Conservation (phyloP, 352 stramenopile genomes). For the Sclerospora graminicola region DNA sequence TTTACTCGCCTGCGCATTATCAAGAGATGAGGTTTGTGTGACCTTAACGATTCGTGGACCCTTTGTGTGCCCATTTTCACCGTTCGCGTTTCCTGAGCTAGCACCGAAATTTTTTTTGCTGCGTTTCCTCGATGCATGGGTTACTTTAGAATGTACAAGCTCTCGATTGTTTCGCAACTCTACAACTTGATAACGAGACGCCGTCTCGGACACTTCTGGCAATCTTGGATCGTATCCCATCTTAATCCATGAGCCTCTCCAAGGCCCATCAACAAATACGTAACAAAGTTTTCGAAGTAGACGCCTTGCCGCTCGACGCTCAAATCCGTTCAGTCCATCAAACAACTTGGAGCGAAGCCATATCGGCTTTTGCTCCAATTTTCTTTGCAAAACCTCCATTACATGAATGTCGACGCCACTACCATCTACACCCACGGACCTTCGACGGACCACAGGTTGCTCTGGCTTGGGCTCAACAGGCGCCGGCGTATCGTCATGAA, state of each 20-base stretch:
- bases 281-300: conserved; percentile 70
- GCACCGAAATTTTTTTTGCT: conserved; percentile 43
- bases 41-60: conserved; percentile 63
- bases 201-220: conserved; percentile 17
- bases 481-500: conserved; percentile 48
- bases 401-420: conserved; percentile 56
- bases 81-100: conserved; percentile 15
- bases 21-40: conserved; percentile 53
- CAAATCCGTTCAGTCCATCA: conserved; percentile 42
- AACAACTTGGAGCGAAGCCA: conserved; percentile 71
- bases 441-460: conserved; percentile 33
- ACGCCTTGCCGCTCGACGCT: conserved; percentile 47
- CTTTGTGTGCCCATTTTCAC: conserved; percentile 40
- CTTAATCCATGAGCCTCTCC: conserved; percentile 72
- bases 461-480: conserved; percentile 40
- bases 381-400: conserved; percentile 38
- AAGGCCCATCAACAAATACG: conserved; percentile 75
- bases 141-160: conserved; percentile 73
- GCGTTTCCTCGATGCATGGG: conserved; percentile 49
- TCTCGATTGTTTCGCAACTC: conserved; percentile 75
- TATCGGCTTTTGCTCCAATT: conserved; percentile 55
- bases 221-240: conserved; percentile 69
- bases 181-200: conserved; percentile 61
- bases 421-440: conserved; percentile 39
- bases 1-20: conserved; percentile 54